These are phyloP conservation scores for Ceratobasidium sp. DNA, from an alignment of 1,284 basidiomycete species.

Conservation along the genomic window DNA sequence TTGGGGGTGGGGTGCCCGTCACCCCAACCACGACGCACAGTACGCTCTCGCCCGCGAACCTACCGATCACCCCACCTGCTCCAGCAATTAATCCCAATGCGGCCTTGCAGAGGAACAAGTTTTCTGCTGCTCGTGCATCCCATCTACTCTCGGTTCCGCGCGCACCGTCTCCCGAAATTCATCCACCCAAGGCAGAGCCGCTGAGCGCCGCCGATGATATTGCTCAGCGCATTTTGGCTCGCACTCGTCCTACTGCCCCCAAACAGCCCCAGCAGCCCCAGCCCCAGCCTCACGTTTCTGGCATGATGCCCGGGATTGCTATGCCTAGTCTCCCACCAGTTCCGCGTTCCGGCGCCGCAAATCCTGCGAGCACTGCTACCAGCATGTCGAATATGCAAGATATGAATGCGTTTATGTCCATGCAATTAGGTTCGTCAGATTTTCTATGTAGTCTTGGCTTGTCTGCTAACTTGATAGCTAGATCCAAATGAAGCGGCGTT, in stretches of 20 bases:
- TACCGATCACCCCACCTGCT: constrained; percentile 19
- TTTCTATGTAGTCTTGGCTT: too few relatives aligned
- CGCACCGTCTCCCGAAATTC: constrained; percentile 11
- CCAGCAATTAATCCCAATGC: constrained; percentile 3
- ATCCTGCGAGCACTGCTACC: not conserved
- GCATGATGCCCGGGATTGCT: constrained; percentile 33
- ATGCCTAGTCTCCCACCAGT: constrained; percentile 39
- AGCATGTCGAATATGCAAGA: constrained; percentile 14
- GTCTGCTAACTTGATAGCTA: constrained; percentile 11
- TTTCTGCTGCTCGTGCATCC: constrained; percentile 42
- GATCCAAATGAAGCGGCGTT: constrained; percentile 32
- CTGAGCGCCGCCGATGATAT: constrained; percentile 44
- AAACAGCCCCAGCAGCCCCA: constrained; percentile 25
- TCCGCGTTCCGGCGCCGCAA: constrained; percentile 13
- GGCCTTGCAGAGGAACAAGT: constrained; percentile 27
- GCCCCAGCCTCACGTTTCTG: constrained; percentile 22
- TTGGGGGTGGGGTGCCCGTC: constrained; percentile 10
- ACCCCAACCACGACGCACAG: constrained; percentile 29
- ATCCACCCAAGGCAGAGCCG: constrained; percentile 17
- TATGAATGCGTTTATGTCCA: constrained; percentile 23
- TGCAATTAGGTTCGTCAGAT: constrained; percentile 37
- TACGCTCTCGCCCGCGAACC: constrained; percentile 7
- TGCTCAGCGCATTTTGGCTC: constrained; percentile 39
- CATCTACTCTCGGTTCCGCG: constrained; percentile 43
- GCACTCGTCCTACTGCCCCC: constrained; percentile 19